A percentile compares a stretch with the other conserved stretches of the same genome.
These are phyloP conservation scores for Microsporum ferrugineum DNA, from an alignment of 2,329 filamentous ascomycete genomes.

Conservation along the genomic window DNA sequence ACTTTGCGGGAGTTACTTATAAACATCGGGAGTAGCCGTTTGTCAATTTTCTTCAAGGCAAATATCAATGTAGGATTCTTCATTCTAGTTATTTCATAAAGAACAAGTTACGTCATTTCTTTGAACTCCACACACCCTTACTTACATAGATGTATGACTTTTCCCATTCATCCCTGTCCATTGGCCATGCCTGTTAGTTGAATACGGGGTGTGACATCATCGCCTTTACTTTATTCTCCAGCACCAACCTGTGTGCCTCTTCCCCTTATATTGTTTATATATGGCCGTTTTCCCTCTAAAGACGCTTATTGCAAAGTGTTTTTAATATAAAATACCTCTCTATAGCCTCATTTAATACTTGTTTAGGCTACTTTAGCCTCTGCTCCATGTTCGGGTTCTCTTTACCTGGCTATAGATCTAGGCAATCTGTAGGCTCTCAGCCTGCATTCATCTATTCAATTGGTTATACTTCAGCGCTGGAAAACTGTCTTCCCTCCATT, in stretches of 20 bases:
- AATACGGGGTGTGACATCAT: slow-evolving; percentile 4
- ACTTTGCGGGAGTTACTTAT: too few species aligned
- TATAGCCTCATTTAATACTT: neutral
- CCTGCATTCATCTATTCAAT: neutral
- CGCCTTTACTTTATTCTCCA: neutral
- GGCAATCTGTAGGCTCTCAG: neutral
- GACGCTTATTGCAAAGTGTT: too few species aligned
- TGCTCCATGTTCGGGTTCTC: neutral
- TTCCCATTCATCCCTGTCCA: neutral
- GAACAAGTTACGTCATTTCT: neutral
- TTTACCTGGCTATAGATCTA: neutral
- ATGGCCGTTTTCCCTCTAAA: neutral
- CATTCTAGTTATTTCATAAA: neutral
- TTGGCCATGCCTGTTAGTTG: neutral
- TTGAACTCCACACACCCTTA: neutral
- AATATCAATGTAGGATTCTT: neutral
- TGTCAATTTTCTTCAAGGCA: neutral
- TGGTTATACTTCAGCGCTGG: neutral
- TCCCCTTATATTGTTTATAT: neutral
- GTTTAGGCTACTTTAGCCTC: neutral
- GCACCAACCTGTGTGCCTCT: neutral
- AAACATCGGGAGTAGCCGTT: neutral
- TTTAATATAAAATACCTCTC: neutral
- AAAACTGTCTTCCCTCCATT: neutral
- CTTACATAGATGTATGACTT: neutral